These are phyloP conservation scores for Perkinsus marinus DNA, from an alignment of 169 alveolate genomes.

Conservation along the genomic window DNA sequence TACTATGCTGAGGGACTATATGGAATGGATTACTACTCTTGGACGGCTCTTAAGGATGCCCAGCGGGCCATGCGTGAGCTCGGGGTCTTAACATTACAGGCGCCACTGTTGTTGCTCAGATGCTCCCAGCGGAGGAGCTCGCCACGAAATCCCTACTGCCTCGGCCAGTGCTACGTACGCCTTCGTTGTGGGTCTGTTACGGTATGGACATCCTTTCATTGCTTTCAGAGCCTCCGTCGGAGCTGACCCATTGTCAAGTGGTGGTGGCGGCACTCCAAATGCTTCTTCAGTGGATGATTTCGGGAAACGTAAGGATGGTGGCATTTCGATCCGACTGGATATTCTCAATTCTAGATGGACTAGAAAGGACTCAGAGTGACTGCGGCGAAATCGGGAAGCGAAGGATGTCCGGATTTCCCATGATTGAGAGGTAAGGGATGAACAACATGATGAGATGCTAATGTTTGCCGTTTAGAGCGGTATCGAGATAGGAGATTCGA, in stretches of 20 bases:
- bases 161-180: background rate
- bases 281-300: background rate
- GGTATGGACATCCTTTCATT: too few relatives aligned
- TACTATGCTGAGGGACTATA: background rate
- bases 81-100: background rate
- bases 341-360: background rate
- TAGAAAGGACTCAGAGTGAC: background rate
- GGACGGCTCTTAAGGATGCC: background rate
- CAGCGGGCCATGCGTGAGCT: background rate
- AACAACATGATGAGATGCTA: background rate
- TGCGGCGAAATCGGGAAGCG: background rate
- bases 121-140: background rate
- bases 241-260: background rate
- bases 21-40: background rate
- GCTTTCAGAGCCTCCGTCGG: background rate
- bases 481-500: background rate
- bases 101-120: background rate
- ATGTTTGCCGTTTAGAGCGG: background rate
- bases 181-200: background rate
- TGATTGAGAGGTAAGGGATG: background rate
- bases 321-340: background rate
- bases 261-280: background rate
- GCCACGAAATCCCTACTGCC: background rate
- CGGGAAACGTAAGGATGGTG: background rate
- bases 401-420: background rate